Percentiles rank a stretch among this genome's conserved stretches.
phyloP scores from a whole-genome alignment of 352 stramenopile genomes.

The Phytophthora multivora region DNA sequence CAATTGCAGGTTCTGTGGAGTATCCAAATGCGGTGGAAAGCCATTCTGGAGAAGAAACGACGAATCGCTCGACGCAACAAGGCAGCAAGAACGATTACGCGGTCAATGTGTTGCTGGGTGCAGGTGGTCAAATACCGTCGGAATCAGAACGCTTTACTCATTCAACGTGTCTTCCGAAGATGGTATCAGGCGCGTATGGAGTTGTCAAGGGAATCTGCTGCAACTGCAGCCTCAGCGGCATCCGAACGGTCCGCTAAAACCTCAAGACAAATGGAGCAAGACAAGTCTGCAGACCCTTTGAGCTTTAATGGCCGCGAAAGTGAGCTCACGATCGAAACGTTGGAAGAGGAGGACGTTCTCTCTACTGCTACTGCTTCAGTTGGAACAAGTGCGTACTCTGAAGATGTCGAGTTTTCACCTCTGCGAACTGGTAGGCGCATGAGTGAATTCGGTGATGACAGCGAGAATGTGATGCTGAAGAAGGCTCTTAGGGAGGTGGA shows the following conservation, averaged over 20 bases:
- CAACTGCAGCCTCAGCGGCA: conserved; percentile 9
- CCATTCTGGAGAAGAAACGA: conserved; percentile 51
- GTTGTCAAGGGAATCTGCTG: conserved; percentile 6
- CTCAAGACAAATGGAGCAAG: conserved; percentile 8
- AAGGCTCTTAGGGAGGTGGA: conserved; percentile 62
- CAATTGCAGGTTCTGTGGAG: conserved; percentile 42
- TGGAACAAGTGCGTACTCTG: conserved; percentile 47
- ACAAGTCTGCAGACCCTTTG: conserved; percentile 17
- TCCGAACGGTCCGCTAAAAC: conserved; percentile 14
- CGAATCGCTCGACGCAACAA: conserved; percentile 34
- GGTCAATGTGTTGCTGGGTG: conserved; percentile 39
- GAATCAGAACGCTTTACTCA: conserved; percentile 28
- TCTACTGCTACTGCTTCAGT: conserved; percentile 45
- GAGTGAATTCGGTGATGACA: conserved; percentile 19
- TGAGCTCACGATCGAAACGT: conserved; percentile 35
- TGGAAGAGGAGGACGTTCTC: conserved; percentile 37
- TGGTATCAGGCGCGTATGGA: conserved; percentile 29
- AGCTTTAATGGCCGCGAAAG: conserved; percentile 33
- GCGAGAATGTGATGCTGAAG: conserved; percentile 47
- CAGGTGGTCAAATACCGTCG: conserved; percentile 19
- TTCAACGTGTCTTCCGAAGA: conserved; percentile 38
- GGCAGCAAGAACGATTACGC: conserved; percentile 46
- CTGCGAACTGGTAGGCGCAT: conserved; percentile 19
- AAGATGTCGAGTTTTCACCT: conserved; percentile 34
- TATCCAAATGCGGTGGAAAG: conserved; percentile 64